Evolutionary conservation across 1,284 basidiomycete species (phyloP).

Genomic region (Paramarasmius palmivorus): DNA sequence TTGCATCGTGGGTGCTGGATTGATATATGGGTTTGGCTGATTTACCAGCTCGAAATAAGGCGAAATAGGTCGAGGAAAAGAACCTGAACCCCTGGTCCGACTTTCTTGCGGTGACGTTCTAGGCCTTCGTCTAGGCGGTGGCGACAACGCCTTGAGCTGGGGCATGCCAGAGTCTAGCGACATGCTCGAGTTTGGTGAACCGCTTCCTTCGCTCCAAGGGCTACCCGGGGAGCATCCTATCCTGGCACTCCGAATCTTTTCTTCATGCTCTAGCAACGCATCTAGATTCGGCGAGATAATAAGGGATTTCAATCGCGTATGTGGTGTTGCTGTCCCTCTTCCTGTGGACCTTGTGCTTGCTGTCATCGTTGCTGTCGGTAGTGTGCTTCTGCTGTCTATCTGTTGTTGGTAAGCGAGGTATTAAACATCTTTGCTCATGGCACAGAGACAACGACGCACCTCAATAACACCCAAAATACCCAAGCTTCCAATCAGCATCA

Average conservation of each 20-base stretch:
- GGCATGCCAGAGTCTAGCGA: neutral
- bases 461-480: too few relatives aligned
- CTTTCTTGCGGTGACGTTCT: conserved; percentile 12
- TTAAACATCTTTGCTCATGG: neutral
- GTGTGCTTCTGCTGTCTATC: neutral
- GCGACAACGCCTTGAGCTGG: conserved; percentile 24
- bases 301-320: conserved; percentile 26
- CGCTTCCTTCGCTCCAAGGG: conserved; percentile 5
- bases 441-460: too few relatives aligned
- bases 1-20: conserved; percentile 38
- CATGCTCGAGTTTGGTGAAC: conserved; percentile 8
- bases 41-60: conserved; percentile 15
- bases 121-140: conserved; percentile 40
- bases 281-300: conserved; percentile 62
- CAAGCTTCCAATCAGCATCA: too few relatives aligned
- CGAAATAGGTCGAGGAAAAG: conserved; percentile 4
- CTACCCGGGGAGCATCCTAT: neutral
- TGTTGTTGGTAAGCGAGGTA: too few relatives aligned
- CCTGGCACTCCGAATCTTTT: conserved; percentile 32
- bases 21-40: conserved; percentile 45
- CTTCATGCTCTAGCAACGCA: conserved; percentile 61
- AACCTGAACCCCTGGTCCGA: conserved; percentile 7
- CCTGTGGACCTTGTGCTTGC: neutral
- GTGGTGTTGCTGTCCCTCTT: neutral
- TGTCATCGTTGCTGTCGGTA: neutral